Evolutionary conservation across 148 eudicot genomes (phyloP), one percentile per base, ranked within the genome.

Genomic region (Chenopodium suecicum): DNA sequence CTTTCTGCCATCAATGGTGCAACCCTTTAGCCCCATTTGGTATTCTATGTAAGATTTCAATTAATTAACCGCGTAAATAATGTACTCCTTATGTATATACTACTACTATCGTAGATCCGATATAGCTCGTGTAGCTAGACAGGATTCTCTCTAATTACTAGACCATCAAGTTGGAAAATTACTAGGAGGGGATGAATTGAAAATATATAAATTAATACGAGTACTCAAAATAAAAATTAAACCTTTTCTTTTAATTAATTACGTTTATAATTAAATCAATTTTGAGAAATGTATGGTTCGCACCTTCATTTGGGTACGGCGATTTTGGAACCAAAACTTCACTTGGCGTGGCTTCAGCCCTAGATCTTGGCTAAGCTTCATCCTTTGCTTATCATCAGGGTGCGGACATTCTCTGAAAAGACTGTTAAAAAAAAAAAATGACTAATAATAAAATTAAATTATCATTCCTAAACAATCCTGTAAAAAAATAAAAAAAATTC

Each of bases 281-380:
- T 50, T 12, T 9, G 14, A 50, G 14, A 50, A 50, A 50, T 50
- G 6, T 50, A 13, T 10, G 14, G 54, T n/a, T 64, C 9, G 9
- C 83, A 97, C 98, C 98, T 97, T 97, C 98, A 97, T 91, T 74
- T 97, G 99, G 64, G 99, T 97, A 47, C 99, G 90, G 0, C 99
- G 91, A 73, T 97, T 97, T 83, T 97, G 99, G 89, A 97, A 97
- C 99, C 99, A 97, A 77, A 97, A 97, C 88, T 97, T 97, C 85
- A 97, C 97, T 80, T 97, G 99, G 19, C 98, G 88, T 3, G 99
- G 99, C 73, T 94, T 94, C 9, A 97, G 90, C 70, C 97, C 97
- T 22, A 97, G 86, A 0, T 97, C 99, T 83, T 92, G 97, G 89
- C 99, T 97, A 17, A 97, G 86, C 80, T 82, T 94, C 85, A 90